These are phyloP conservation scores for Boletellus sp. DNA, from an alignment of 768 basidiomycete genomes.

Conservation along the genomic window DNA sequence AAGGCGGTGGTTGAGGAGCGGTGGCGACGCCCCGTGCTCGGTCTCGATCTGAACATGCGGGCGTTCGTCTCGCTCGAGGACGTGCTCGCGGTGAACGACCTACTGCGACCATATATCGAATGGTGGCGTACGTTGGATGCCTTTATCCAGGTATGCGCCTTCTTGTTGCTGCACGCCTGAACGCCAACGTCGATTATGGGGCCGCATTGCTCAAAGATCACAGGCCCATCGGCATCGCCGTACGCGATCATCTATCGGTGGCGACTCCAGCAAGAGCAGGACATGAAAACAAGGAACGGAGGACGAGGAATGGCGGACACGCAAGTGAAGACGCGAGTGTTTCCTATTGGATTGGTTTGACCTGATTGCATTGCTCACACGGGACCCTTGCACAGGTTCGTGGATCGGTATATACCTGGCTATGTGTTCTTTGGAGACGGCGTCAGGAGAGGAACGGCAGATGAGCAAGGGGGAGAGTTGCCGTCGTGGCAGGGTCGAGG, in stretches of 20 bases:
- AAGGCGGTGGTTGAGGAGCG: conserved; percentile 46
- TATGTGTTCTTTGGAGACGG: conserved; percentile 83
- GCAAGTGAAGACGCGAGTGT: conserved; percentile 53
- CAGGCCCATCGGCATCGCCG: conserved; percentile 33
- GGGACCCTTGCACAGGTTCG: conserved; percentile 50
- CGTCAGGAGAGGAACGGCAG: conserved; percentile 35
- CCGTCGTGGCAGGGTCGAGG: conserved; percentile 47
- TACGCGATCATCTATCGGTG: conserved; percentile 73
- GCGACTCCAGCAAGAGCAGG: conserved; percentile 85
- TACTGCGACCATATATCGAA: conserved; percentile 53
- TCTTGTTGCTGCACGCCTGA: no score
- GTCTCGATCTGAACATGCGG: conserved; percentile 29
- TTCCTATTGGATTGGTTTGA: conserved; percentile 3
- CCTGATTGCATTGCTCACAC: neutral
- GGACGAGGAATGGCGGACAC: conserved; percentile 87
- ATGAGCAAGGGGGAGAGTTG: conserved; percentile 15
- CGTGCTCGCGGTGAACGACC: conserved; percentile 60
- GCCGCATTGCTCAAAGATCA: conserved; percentile 31
- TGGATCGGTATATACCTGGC: conserved; percentile 91
- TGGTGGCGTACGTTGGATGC: conserved; percentile 72
- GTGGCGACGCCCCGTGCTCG: conserved; percentile 40
- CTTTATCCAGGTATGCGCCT: conserved; percentile 63
- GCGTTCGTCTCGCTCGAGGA: conserved; percentile 46
- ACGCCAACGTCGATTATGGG: neutral
- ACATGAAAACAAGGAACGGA: conserved; percentile 83